phyloP scores from a whole-genome alignment of 306 rosid genomes.

The Myrica gale region DNA sequence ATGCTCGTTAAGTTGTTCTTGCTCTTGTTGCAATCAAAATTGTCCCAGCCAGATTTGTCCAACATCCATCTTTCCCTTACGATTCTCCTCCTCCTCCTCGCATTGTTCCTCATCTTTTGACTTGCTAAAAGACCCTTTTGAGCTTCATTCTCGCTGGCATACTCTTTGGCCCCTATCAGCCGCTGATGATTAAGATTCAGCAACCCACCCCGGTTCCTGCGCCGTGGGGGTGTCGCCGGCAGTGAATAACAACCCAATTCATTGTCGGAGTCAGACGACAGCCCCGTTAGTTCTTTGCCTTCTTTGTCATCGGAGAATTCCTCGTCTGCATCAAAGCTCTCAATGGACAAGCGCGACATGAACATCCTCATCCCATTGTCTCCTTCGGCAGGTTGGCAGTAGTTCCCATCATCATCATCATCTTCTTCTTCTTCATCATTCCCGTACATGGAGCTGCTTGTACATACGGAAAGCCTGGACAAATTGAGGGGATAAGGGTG shows the following conservation, averaged over 20 bases:
- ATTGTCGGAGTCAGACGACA: conserved; percentile 52
- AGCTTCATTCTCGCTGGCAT: conserved; percentile 59
- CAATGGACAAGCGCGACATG: conserved; percentile 50
- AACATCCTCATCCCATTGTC: conserved; percentile 32
- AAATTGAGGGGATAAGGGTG: conserved; percentile 39
- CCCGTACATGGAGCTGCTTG: conserved; percentile 38
- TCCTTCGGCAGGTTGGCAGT: neutral
- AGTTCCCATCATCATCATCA: conserved; percentile 21
- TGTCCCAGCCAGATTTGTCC: conserved; percentile 10
- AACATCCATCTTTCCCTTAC: conserved; percentile 19
- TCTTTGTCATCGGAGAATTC: conserved; percentile 32
- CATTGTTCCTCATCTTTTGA: conserved; percentile 2
- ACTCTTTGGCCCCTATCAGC: conserved; percentile 37
- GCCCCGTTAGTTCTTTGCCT: conserved; percentile 21
- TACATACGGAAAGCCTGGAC: conserved; percentile 70
- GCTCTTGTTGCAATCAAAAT: conserved; percentile 11
- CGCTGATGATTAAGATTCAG: neutral
- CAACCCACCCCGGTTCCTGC: conserved; percentile 22
- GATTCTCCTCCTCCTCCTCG: conserved; percentile 34
- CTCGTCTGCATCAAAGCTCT: conserved; percentile 57
- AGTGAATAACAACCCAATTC: conserved; percentile 54
- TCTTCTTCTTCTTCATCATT: conserved; percentile 14
- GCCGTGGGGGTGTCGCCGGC: conserved; percentile 53
- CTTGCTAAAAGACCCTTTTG: conserved; percentile 8
- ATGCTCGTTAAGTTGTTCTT: conserved; percentile 6